These are phyloP conservation scores for Umbelopsis ramanniana DNA, from an alignment of 192 early-diverging fungal species.

Conservation along the genomic window DNA sequence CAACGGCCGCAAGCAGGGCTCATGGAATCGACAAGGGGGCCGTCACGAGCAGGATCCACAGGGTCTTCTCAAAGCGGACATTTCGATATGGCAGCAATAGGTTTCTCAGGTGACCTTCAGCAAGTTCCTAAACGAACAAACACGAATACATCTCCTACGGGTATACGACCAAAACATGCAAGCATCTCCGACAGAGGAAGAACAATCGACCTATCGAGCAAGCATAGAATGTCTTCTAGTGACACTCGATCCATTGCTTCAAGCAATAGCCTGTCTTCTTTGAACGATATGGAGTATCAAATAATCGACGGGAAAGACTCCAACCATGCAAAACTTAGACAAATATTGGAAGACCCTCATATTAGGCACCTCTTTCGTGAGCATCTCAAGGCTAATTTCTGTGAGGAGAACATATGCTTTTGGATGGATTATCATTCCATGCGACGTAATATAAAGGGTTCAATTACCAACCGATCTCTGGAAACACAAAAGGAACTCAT, in stretches of 20 bases:
- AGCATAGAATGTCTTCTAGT: neutral
- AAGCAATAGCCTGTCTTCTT: slow-evolving; percentile 1
- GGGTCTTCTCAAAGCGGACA: neutral
- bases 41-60: neutral
- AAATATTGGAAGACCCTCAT: slow-evolving; percentile 58
- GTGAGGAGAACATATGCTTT: slow-evolving; percentile 78
- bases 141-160: neutral
- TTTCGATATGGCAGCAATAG: neutral
- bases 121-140: neutral
- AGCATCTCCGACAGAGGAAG: slow-evolving; percentile 5
- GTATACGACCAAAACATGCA: neutral
- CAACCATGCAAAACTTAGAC: slow-evolving; percentile 54
- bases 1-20: neutral
- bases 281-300: neutral
- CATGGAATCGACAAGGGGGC: neutral
- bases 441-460: slow-evolving; percentile 42
- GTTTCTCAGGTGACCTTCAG: neutral
- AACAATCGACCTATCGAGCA: neutral
- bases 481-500: slow-evolving; percentile 41
- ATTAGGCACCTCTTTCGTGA: slow-evolving; percentile 61
- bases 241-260: neutral
- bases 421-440: slow-evolving; percentile 57
- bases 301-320: slow-evolving; percentile 35
- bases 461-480: slow-evolving; percentile 27
- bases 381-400: slow-evolving; percentile 67